Percentiles rank a stretch among this genome's conserved stretches.
phyloP scores from a whole-genome alignment of 441 rosid species.

The Arabidopsis hybrid region DNA sequence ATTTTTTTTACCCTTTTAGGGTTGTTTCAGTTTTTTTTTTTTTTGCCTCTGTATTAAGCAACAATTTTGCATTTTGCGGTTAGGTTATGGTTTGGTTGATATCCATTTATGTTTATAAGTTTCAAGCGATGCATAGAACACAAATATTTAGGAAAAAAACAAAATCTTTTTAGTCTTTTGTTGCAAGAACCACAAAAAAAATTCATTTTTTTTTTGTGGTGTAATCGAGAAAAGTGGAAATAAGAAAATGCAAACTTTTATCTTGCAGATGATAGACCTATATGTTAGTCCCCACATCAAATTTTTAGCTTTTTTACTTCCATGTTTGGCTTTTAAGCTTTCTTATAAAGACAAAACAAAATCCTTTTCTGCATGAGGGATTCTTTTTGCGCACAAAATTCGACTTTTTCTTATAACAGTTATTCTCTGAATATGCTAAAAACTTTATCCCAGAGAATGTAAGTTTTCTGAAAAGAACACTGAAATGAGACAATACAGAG shows the following conservation, averaged over 20 bases:
- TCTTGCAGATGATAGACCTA: slow-evolving; percentile 1
- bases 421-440: slow-evolving; percentile 39
- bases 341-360: slow-evolving; percentile 36
- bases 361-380: slow-evolving; percentile 24
- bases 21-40: slow-evolving; percentile 14
- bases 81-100: slow-evolving; percentile 39
- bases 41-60: slow-evolving; percentile 33
- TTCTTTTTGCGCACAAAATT: slow-evolving; percentile 12
- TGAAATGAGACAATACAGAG: slow-evolving; percentile 36
- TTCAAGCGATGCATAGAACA: slow-evolving; percentile 1
- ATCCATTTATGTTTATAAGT: slow-evolving; percentile 34
- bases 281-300: slow-evolving; percentile 42
- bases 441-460: slow-evolving; percentile 29
- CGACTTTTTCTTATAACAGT: slow-evolving; percentile 1
- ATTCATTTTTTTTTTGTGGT: neutral
- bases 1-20: slow-evolving; percentile 5
- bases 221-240: slow-evolving; percentile 39
- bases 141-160: slow-evolving; percentile 10
- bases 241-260: slow-evolving; percentile 30
- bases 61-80: slow-evolving; percentile 44
- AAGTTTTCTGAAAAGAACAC: slow-evolving; percentile 37
- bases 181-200: neutral
- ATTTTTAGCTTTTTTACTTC: neutral
- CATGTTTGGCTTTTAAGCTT: slow-evolving; percentile 31
- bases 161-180: slow-evolving; percentile 31